phyloP scores from a whole-genome alignment of 75 land plant genomes.

The Ceratopteris richardii region DNA sequence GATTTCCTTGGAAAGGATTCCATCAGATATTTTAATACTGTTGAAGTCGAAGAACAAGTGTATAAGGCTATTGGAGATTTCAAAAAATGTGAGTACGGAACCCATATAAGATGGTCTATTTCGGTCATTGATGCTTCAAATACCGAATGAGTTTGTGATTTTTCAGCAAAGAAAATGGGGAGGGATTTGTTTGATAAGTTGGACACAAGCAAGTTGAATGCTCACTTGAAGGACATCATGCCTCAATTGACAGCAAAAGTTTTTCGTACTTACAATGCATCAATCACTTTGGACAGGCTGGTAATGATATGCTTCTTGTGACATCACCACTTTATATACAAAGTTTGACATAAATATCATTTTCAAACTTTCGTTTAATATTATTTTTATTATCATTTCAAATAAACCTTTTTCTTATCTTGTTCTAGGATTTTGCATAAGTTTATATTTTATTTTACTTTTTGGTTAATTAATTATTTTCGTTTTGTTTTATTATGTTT shows the following conservation, averaged over 20 bases:
- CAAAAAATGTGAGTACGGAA: constrained; percentile 42
- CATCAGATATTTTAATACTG: constrained; percentile 73
- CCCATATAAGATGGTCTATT: too few relatives aligned
- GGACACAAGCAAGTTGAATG: constrained; percentile 90
- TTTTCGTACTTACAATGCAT: constrained; percentile 97
- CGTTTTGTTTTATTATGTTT: too few relatives aligned
- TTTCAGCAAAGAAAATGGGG: constrained; percentile 51
- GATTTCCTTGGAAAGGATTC: constrained; percentile 99
- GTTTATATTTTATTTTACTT: too few relatives aligned
- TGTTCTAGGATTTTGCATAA: too few relatives aligned
- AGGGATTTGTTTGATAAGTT: constrained; percentile 86
- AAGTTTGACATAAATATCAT: too few relatives aligned
- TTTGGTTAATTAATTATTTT: too few relatives aligned
- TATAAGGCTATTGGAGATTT: constrained; percentile 73
- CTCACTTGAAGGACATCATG: constrained; percentile 90
- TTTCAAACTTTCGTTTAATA: too few relatives aligned
- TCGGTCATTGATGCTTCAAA: too few relatives aligned
- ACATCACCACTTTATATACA: neutral
- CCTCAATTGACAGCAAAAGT: constrained; percentile 96
- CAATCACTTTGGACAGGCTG: constrained; percentile 84
- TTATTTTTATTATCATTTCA: too few relatives aligned
- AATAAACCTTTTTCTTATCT: too few relatives aligned
- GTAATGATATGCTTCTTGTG: constrained; percentile 26
- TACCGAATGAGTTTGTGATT: too few relatives aligned
- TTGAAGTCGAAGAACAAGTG: constrained; percentile 80